A percentile compares a stretch with the other conserved stretches of the same genome.
phyloP scores from a whole-genome alignment of 495 filamentous ascomycete species.

The Ascobolus immersus region DNA sequence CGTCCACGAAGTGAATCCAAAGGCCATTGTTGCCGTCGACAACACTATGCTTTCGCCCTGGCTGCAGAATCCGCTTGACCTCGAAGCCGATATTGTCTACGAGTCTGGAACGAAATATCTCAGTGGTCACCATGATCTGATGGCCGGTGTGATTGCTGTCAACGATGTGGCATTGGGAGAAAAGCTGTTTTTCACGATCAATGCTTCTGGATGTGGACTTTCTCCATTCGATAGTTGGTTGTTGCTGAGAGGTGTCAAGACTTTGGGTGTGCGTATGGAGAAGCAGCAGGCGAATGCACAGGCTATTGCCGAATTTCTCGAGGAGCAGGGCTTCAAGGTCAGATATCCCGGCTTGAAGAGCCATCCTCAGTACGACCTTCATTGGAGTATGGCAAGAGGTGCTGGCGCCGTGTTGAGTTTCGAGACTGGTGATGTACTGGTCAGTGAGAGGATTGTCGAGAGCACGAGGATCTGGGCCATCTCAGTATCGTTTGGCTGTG shows the following conservation, averaged over 20 bases:
- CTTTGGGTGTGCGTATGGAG: constrained; percentile 90
- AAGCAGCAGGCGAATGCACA: constrained; percentile 87
- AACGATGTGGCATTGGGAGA: constrained; percentile 61
- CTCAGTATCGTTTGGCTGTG: constrained; percentile 88
- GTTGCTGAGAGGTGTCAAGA: constrained; percentile 82
- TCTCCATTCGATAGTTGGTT: constrained; percentile 91
- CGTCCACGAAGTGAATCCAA: constrained; percentile 54
- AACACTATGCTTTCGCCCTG: constrained; percentile 97
- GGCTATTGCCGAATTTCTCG: constrained; percentile 73
- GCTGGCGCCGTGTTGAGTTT: constrained; percentile 86
- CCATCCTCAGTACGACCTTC: constrained; percentile 87
- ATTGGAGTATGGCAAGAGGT: constrained; percentile 81
- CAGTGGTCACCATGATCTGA: constrained; percentile 92
- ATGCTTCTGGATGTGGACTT: constrained; percentile 76
- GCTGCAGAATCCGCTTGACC: constrained; percentile 69
- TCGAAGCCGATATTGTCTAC: constrained; percentile 89
- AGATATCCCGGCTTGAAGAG: constrained; percentile 81
- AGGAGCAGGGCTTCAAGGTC: constrained; percentile 74
- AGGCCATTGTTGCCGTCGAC: constrained; percentile 69
- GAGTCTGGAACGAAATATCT: constrained; percentile 96
- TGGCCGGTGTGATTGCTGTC: constrained; percentile 86
- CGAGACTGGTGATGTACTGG: constrained; percentile 59
- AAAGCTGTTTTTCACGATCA: constrained; percentile 86
- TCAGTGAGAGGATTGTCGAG: constrained; percentile 85
- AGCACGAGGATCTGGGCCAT: constrained; percentile 79